Base-by-base conservation (phyloP, 352 stramenopile genomes). In the Aphanomyces invadans region DNA sequence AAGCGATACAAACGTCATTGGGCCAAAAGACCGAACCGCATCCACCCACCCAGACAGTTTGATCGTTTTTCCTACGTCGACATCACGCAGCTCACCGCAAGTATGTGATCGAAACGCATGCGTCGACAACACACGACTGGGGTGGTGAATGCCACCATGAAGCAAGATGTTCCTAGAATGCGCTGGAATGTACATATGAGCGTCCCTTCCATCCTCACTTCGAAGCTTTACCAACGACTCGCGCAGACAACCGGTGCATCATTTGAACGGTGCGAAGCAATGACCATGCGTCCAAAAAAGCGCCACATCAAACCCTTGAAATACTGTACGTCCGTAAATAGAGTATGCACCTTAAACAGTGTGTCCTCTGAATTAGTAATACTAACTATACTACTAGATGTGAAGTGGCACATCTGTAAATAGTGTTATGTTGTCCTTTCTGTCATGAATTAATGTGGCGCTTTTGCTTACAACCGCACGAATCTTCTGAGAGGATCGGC, bases 21-120 rank as follows among this genome's bases (percentile, higher is more conserved):
- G 81, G 0, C 87, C 87, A 29, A 89, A 91, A 15, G 80, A 73
- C 15, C 83, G 83, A 15, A 91, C 73, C 21, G 83, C 78, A 38
- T 95, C 80, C 21, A 95, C 79, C 86, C 86, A 95, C 2, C 86
- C 86, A 65, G 77, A 88, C 12, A 92, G 72, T 46, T 77, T 77
- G 54, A 95, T 83, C 55, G 74, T 74, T 28, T 83, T 68, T 9
- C 81, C 80, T 9, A 62, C 65, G 29, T 89, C 72, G 26, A 79
- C 69, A 23, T 65, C 69, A 29, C 81, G 79, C 44, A 94, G 72
- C 51, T 89, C 81, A 9, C 83, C 83, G 44, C 84, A 93, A 31
- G 79, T 91, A 69, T 91, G 84, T 44, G 82, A 79, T 12, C 82
- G 84, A 65, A 85, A 89, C 5, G 76, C 51, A 28, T 33, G 36